Base-by-base conservation (phyloP, 352 stramenopile species). In the Globisporangium spiculum region DNA sequence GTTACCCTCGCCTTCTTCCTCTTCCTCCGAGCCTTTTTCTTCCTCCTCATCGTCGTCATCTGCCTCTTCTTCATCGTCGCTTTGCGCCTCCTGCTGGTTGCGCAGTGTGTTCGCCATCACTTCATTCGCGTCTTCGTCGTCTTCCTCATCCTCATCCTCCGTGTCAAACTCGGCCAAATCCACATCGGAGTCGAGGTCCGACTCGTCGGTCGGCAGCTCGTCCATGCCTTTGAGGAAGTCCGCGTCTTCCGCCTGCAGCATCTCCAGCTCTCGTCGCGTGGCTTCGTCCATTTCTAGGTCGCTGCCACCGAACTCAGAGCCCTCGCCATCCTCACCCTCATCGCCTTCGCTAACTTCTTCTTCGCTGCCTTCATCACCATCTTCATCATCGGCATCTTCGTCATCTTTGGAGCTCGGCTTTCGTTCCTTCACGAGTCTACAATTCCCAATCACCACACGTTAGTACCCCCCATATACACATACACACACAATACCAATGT, bases 221-320 rank as follows among this genome's bases (percentile, higher is more conserved):
- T 96, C 88, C 81, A 96, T 92, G 38, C 86, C 88, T 56, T 83
- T 75, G 10, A 96, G 68, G 68, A 96, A 96, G 34, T 87, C 80
- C n/a, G 86, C 84, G 64, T 96, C 88, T 74, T 96, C 88, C 7
- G 83, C 75, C 72, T 92, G 83, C 63, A 96, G 63, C 67, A 93
- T 44, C 36, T 79, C 76, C 74, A 96, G 85, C 71, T 96, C 88
- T 3, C 73, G 77, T 10, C 84, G 83, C 67, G 84, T 94, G 65
- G 89, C 84, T 63, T 96, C 86, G 63, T 93, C 84, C 86, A 94
- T 93, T 60, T 92, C 82, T 73, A 89, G 81, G 38, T 79, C 73
- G 32, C 69, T 74, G 27, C 69, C 68, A 36, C 69, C 70, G 18
- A 73, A 75, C 38, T 73, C 69, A 1, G 50, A 57, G 50, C 16